Conservation (phyloP, 306 rosid species). For the Malus domestica region ASM211411v1 NC_041801.1:1168501-1169000, state of each 20-base stretch:
- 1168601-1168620: neutral
- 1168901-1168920: neutral
- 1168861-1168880: neutral
- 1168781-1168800: slow-evolving; percentile 19
- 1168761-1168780: slow-evolving; percentile 93
- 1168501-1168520: neutral
- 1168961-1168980: neutral
- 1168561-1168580: neutral
- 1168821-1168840: neutral
- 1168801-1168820: neutral
- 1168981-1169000: neutral
- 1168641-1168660: slow-evolving; percentile 1
- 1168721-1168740: slow-evolving; percentile 83
- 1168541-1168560: neutral
- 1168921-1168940: neutral
- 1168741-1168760: slow-evolving; percentile 98
- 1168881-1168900: neutral
- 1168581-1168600: neutral
- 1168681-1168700: neutral
- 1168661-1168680: neutral
- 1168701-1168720: neutral
- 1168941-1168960: neutral
- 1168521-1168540: neutral
- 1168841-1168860: neutral
- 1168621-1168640: neutral